Base-by-base conservation (phyloP, 2,329 filamentous ascomycete species). In the Trichoderma simmonsii region DNA sequence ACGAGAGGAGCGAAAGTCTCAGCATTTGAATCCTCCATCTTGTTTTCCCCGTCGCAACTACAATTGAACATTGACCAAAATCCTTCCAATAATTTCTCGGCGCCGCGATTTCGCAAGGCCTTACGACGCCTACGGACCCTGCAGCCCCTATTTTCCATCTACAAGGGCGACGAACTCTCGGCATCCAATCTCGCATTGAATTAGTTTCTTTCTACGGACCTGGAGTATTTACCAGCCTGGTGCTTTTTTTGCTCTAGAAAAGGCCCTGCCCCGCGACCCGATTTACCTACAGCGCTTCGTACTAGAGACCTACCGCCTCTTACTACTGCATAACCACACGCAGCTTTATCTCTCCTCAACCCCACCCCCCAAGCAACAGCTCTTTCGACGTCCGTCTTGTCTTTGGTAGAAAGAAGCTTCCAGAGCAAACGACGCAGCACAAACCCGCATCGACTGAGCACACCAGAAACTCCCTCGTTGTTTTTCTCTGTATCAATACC, bases 61-160 rank as follows among this genome's bases (percentile, higher is more conserved):
- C 43, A 51, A 24, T 30, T 64, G 62, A 11, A 11, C 18, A 54
- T 54, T 54, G 28, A 34, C 39, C 21, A 15, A 18, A 54, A 24
- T 54, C 48, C 48, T 54, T 24, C 39, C 15, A 18, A n/a, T 43
- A 18, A 24, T 11, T 24, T 32, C 43, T 54, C 62, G 62, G 62
- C 62, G 51, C 43, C 26, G 51, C n/a, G 24, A 12, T 6, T 15
- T 54, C 62, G 43, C 18, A 36, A 54, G 43, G 43, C 21, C 59
- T 32, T 34, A 61, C 59, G 59, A 36, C 59, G 21, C 43, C 34
- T 34, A 24, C 43, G 54, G 62, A 30, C 48, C 62, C 34, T 65
- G 62, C 30, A 65, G 43, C 62, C 62, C 62, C 62, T 63, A 63
- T 51, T 64, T 57, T 18, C 63, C 12, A 56, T 48, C 39, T 66